Evolutionary conservation across 441 rosid genomes (phyloP).

Genomic region (Aquilaria agallochum): DNA sequence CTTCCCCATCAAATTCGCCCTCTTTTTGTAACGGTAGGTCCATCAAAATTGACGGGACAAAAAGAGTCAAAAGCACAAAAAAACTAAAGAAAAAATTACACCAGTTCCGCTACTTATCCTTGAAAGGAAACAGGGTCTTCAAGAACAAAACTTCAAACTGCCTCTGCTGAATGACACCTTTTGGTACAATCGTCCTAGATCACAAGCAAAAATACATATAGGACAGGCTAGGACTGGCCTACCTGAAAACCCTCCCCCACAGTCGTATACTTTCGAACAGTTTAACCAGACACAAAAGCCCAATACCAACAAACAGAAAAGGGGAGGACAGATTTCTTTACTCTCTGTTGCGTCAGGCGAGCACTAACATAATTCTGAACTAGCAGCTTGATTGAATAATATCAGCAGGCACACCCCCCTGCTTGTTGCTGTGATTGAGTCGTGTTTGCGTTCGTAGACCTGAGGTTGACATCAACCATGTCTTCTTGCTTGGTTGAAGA

Average conservation of each 20-base stretch:
- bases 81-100: no score
- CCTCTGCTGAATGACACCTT: background rate
- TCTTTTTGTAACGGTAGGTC: no score
- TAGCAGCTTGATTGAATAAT: conserved; percentile 16
- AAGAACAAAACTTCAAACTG: no score
- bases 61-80: no score
- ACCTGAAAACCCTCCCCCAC: conserved; percentile 14
- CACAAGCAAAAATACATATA: conserved; percentile 14
- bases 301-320: conserved; percentile 16
- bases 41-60: no score
- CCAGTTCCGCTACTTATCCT: no score
- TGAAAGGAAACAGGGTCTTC: no score
- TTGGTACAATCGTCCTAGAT: conserved; percentile 8
- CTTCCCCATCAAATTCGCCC: no score
- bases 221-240: conserved; percentile 22
- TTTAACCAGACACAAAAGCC: conserved; percentile 8
- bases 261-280: conserved; percentile 2
- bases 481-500: conserved; percentile 91
- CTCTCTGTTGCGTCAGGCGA: conserved; percentile 12
- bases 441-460: conserved; percentile 59
- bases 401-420: conserved; percentile 81
- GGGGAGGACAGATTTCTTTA: conserved; percentile 30
- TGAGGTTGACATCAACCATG: conserved; percentile 91
- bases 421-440: conserved; percentile 64
- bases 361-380: conserved; percentile 6